Percentiles rank a stretch among this genome's conserved stretches.
Conservation (phyloP, 331 rosid genomes). For the Erythrophleum ivorense region DNA sequence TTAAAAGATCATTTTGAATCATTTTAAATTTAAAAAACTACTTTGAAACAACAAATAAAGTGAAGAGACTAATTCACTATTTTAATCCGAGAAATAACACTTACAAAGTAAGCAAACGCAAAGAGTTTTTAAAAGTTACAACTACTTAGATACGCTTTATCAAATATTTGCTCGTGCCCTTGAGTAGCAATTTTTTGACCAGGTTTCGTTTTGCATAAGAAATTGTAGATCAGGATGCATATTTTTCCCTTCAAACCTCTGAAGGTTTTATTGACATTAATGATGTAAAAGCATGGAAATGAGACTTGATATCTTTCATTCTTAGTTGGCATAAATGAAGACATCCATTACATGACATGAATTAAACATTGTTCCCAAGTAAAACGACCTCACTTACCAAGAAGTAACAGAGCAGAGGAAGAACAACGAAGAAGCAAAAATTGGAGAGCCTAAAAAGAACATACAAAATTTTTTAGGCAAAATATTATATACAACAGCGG, state of each 20-base stretch:
- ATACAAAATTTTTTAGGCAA: neutral
- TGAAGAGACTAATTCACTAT: too few species aligned
- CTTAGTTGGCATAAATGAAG: neutral
- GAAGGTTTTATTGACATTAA: neutral
- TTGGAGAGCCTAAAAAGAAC: conserved; percentile 21
- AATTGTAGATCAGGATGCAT: neutral
- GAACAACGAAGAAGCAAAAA: conserved; percentile 1
- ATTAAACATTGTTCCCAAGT: conserved; percentile 17
- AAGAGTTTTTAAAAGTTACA: too few species aligned
- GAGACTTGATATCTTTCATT: neutral
- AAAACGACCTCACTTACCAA: conserved; percentile 20
- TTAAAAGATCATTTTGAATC: too few species aligned
- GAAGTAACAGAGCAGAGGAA: neutral
- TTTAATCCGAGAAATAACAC: too few species aligned
- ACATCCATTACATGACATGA: neutral
- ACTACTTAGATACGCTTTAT: neutral
- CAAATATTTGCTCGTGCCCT: neutral
- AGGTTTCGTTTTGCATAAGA: neutral
- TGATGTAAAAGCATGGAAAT: neutral
- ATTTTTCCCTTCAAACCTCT: neutral
- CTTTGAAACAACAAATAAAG: too few species aligned
- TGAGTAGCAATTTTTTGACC: neutral
- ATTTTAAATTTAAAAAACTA: too few species aligned
- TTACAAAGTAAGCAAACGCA: too few species aligned
- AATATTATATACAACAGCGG: conserved; percentile 31